Evolutionary conservation across 805 yeast genomes (phyloP).

Genomic region (Candida stauntonica): DNA sequence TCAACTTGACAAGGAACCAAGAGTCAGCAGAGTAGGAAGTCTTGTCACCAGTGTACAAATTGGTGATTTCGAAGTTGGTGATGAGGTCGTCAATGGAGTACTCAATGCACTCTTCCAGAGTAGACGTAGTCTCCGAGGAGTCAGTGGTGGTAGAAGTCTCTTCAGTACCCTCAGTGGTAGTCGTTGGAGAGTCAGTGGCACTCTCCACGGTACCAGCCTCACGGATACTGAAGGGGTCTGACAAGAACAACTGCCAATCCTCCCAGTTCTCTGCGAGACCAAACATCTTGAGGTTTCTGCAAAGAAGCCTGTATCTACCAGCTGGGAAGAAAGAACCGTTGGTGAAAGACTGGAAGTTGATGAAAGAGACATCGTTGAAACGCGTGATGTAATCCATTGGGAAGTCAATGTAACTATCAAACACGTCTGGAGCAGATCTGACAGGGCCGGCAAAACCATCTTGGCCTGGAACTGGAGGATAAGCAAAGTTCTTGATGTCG

Average conservation of each 20-base stretch:
- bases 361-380: not conserved
- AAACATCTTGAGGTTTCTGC: slow-evolving; percentile 10
- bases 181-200: too few relatives aligned
- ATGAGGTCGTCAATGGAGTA: not conserved
- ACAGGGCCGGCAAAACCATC: slow-evolving; percentile 10
- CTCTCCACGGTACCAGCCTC: not conserved
- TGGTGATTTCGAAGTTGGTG: not conserved
- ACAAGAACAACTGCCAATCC: slow-evolving; percentile 11
- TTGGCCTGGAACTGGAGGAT: slow-evolving; percentile 10
- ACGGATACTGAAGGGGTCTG: slow-evolving; percentile 8
- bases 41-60: not conserved
- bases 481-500: slow-evolving; percentile 3
- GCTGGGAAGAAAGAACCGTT: slow-evolving; percentile 13
- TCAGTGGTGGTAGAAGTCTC: not conserved
- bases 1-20: not conserved
- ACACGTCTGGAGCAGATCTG: slow-evolving; percentile 1
- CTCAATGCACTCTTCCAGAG: not conserved
- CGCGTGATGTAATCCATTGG: slow-evolving; percentile 5
- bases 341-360: slow-evolving; percentile 8
- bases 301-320: slow-evolving; percentile 12
- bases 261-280: slow-evolving; percentile 6
- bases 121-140: slow-evolving; percentile 3
- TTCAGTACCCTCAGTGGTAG: not conserved
- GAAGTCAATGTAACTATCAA: slow-evolving; percentile 1
- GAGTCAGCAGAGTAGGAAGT: not conserved